Evolutionary conservation across 768 basidiomycete genomes (phyloP).

Genomic region (Collybia sp.): DNA sequence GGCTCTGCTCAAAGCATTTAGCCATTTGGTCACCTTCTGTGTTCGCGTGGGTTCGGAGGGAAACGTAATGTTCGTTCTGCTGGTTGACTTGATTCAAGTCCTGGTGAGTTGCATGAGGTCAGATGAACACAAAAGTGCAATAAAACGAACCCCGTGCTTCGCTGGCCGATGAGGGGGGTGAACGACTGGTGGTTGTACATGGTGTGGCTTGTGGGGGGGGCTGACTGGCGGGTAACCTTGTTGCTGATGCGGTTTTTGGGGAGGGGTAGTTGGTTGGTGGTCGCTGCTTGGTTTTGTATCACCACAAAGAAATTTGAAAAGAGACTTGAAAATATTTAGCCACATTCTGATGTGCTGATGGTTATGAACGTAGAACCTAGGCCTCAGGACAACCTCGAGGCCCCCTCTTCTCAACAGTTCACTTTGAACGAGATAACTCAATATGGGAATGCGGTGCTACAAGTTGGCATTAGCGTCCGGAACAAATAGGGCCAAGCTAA

Average conservation of each 20-base stretch:
- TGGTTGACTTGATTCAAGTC: conserved; percentile 62
- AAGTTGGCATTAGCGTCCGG: neutral
- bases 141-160: conserved; percentile 4
- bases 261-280: no score
- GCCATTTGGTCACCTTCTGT: conserved; percentile 80
- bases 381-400: no score
- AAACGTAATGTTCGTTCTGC: conserved; percentile 61
- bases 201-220: conserved; percentile 1
- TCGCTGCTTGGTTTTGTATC: conserved; percentile 8
- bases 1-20: conserved; percentile 62
- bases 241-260: conserved; percentile 11
- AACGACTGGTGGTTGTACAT: neutral
- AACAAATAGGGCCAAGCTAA: neutral
- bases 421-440: no score
- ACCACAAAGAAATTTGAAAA: conserved; percentile 24
- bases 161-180: neutral
- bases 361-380: neutral
- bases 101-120: conserved; percentile 15
- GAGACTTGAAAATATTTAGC: conserved; percentile 21
- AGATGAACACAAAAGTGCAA: neutral
- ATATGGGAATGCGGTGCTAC: no score
- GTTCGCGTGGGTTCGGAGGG: conserved; percentile 71
- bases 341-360: conserved; percentile 11
- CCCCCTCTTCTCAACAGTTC: no score
- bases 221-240: conserved; percentile 5